Evolutionary conservation across 305 asterid species (phyloP).

Genomic region (Euphrasia arctica): DNA sequence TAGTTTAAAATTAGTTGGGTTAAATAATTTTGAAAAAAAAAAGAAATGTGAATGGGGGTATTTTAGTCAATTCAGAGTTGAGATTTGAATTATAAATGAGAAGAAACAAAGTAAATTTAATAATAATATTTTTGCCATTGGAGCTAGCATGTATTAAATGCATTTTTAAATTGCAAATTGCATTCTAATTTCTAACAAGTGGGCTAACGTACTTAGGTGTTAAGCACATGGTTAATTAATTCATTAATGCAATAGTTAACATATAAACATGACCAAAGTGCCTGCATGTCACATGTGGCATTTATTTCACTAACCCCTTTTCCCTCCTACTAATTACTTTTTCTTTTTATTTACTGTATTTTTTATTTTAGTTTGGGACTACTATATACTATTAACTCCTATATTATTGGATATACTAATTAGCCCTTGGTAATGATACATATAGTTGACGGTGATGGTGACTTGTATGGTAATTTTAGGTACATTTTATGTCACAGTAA

Average conservation of each 20-base stretch:
- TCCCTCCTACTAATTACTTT: background rate
- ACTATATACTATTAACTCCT: background rate
- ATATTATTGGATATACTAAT: background rate
- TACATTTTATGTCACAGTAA: too few species aligned
- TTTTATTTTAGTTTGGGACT: background rate
- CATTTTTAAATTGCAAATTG: too few species aligned
- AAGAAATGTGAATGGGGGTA: too few species aligned
- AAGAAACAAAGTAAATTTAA: too few species aligned
- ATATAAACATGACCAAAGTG: background rate
- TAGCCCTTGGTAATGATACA: background rate
- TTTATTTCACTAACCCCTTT: background rate
- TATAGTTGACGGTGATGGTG: background rate
- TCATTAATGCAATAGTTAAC: background rate
- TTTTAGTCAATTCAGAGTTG: too few species aligned
- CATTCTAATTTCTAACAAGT: background rate
- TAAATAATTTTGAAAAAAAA: too few species aligned
- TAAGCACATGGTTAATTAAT: conserved; percentile 7
- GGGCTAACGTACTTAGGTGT: background rate
- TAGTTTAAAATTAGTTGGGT: too few species aligned
- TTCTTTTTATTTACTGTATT: background rate
- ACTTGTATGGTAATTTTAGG: background rate
- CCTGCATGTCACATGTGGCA: background rate
- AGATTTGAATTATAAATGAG: too few species aligned
- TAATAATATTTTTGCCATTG: too few species aligned
- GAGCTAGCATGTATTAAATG: too few species aligned